Evolutionary conservation across 176 grass and related monocot species (phyloP), one percentile per base, ranked within the genome.

Genomic region (Echinochloa phyllopogon): DNA sequence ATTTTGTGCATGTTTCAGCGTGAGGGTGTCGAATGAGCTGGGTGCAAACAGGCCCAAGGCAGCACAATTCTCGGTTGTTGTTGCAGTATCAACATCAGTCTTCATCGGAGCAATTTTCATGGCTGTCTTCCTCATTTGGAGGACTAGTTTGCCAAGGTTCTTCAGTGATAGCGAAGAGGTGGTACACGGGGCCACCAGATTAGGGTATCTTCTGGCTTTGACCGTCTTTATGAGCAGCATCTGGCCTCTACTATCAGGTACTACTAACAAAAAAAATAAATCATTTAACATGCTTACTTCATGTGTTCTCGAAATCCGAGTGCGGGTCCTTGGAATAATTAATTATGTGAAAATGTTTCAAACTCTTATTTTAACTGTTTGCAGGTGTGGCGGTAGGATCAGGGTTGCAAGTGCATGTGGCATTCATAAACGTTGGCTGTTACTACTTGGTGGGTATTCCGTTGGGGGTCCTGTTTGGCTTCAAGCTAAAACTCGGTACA

Each of bases 361-460:
- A 33, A 33, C 29, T 33, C 29, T 33, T 33, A 33, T 33, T 33
- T 33, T 33, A 33, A 33, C 29, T 33, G 29, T 87, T 66, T 48
- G 15, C 82, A 98, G 95, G 95, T 52, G 92, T 98, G 55, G 92
- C 92, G 13, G 87, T 98, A 7, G 95, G 95, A 38, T 88, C 95
- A 75, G 95, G 95, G 41, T 93, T 88, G 95, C 95, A 98, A 41
- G 15, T 87, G 50, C 49, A 60, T 17, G 86, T 97, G 3, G 92
- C 95, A 50, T 91, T 89, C 25, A 82, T 94, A 18, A 94, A 94
- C 64, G 75, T 89, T 37, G 92, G 76, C 14, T 94, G 92, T 43
- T 94, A 93, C 75, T 98, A 94, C 69, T 70, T 94, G 10, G 77
- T 98, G 40, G 95, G 95, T 23, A 84, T 98, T 62, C 96, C 96